Evolutionary conservation across 2,329 filamentous ascomycete genomes (phyloP).

Genomic region (Colletotrichum australisinense): DNA sequence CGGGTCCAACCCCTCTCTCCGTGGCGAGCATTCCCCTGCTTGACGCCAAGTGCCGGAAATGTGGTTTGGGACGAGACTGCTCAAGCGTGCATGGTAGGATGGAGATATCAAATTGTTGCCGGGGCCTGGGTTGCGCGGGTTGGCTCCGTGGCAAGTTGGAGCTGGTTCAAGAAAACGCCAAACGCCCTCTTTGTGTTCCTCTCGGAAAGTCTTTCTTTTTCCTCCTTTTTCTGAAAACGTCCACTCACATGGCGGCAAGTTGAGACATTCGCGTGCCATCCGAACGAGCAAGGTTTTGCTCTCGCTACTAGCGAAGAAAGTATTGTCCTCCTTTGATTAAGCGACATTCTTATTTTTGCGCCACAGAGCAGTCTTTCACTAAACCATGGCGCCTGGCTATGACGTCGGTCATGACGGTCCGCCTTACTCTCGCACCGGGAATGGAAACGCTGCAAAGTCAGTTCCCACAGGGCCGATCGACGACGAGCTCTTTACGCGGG

Average conservation of each 20-base stretch:
- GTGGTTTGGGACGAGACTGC: conserved; percentile 13
- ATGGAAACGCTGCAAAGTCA: conserved; percentile 11
- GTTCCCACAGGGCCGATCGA: conserved; percentile 21
- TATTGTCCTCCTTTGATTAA: background rate
- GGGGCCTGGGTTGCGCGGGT: background rate
- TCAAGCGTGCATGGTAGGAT: conserved; percentile 17
- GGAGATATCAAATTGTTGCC: background rate
- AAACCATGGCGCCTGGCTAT: conserved; percentile 22
- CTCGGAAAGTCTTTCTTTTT: background rate
- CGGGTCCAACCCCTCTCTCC: background rate
- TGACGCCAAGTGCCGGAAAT: background rate
- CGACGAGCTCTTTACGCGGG: conserved; percentile 21
- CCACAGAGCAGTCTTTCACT: background rate
- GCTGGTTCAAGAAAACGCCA: conserved; percentile 6
- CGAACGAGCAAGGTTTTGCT: conserved; percentile 2
- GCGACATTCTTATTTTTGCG: background rate
- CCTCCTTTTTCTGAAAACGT: background rate
- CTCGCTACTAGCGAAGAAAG: background rate
- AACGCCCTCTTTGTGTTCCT: background rate
- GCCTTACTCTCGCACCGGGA: conserved; percentile 3
- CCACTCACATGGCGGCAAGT: conserved; percentile 4
- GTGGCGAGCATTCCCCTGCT: conserved; percentile 30
- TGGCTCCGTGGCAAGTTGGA: background rate
- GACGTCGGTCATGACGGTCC: conserved; percentile 23
- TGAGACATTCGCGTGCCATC: conserved; percentile 20